Evolutionary conservation across 768 basidiomycete species (phyloP), one percentile per base, ranked within the genome.

Genomic region (Amanita polypyramis): DNA sequence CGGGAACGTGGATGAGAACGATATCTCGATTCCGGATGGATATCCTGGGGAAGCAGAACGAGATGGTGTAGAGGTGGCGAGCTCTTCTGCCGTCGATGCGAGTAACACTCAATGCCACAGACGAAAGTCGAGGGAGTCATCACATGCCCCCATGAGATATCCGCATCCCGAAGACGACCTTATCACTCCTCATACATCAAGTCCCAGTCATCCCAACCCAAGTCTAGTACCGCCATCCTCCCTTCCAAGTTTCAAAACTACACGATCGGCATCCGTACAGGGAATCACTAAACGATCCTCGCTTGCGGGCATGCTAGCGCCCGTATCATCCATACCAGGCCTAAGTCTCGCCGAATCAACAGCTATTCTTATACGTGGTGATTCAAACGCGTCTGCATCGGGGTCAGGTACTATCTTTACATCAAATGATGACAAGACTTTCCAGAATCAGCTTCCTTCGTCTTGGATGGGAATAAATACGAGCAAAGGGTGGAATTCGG

Each of bases 401-500:
- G 54, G 36, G 51, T 10, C 54, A 50, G 20, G 49, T 49, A 8
- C 45, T 37, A 19, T 49, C 49, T 43, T 52, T 32, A 17, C 41
- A 34, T 46, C 53, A 43, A 41, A 42, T 40, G 35, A 44, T 50
- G 37, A 51, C 45, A 38, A 55, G 54, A 29, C 47, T 53, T n/a
- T n/a, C n/a, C n/a, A n/a, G n/a, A 11, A 60, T 51, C 60, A 58
- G 60, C 52, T 63, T 47, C 53, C 53, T 32, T 58, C 69, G 15
- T 63, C 74, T 5, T 80, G 77, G 77, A 69, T 80, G 51, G 80
- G 73, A 29, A 79, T 74, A 62, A 77, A 74, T 54, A 74, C 78
- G 63, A 77, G 72, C 50, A 78, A 77, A 54, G 55, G 83, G 21
- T 77, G 76, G 57, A 66, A 65, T 14, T 69, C 69, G 47, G 64